Percentiles rank a stretch among this genome's conserved stretches.
Evolutionary conservation across 2,329 filamentous ascomycete genomes (phyloP).

Genomic region (Paecilomyces variotii): DNA sequence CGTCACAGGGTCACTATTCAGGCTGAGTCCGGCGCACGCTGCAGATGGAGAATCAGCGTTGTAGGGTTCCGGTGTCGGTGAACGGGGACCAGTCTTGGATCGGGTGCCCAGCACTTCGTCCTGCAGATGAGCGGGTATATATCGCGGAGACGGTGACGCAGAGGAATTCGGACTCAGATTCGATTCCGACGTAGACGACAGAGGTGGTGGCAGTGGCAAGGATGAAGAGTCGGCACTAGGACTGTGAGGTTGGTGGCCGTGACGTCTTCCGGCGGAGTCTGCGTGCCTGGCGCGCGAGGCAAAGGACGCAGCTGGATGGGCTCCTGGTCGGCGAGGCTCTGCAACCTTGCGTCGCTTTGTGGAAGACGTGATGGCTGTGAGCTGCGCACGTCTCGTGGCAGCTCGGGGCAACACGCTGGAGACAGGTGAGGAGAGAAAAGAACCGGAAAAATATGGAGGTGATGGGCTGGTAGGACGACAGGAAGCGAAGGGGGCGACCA

Average conservation of each 20-base stretch:
- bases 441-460: no score
- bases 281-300: constrained; percentile 15
- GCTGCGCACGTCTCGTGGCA: constrained; percentile 38
- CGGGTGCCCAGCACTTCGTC: constrained; percentile 37
- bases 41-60: constrained; percentile 40
- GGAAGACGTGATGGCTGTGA: constrained; percentile 43
- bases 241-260: constrained; percentile 11
- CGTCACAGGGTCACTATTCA: constrained; percentile 37
- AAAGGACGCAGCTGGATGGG: constrained; percentile 19
- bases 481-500: background rate
- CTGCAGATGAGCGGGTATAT: constrained; percentile 50
- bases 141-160: constrained; percentile 32
- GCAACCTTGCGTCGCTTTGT: constrained; percentile 43
- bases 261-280: constrained; percentile 25
- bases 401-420: constrained; percentile 25
- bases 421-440: background rate
- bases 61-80: constrained; percentile 23
- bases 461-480: background rate
- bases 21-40: constrained; percentile 45
- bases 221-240: background rate
- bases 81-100: constrained; percentile 27
- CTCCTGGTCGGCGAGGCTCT: constrained; percentile 33
- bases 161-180: constrained; percentile 20
- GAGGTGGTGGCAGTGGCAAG: constrained; percentile 9
- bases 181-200: constrained; percentile 15